Conservation (phyloP, 202 grass and related monocot genomes). For the Eragrostis tef region DNA sequence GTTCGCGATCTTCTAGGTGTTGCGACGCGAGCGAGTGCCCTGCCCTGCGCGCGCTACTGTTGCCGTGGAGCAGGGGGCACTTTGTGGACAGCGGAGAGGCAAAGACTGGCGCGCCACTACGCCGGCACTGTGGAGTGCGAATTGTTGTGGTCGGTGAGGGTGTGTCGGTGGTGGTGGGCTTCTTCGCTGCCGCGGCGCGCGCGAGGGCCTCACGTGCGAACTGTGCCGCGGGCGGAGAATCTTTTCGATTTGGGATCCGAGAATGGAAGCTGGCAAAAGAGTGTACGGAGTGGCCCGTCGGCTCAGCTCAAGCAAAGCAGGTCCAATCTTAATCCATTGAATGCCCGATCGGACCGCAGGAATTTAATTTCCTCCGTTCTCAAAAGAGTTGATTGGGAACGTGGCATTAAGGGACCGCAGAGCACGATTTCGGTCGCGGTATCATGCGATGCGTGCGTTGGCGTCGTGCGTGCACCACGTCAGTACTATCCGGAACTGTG, state of each 20-base stretch:
- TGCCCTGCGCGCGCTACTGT: background rate
- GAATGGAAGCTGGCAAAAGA: background rate
- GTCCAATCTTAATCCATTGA: background rate
- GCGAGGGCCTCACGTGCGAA: slow-evolving; percentile 4
- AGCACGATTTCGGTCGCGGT: background rate
- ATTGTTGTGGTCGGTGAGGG: background rate
- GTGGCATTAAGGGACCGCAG: too few relatives aligned
- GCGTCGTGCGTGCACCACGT: background rate
- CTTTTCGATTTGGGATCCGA: slow-evolving; percentile 13
- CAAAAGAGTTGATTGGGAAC: too few relatives aligned
- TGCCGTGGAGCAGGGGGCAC: too few relatives aligned
- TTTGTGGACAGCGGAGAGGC: too few relatives aligned
- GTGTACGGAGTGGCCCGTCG: background rate
- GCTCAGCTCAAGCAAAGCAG: background rate
- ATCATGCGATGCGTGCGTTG: background rate
- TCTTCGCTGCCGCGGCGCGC: background rate
- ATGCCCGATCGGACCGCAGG: background rate
- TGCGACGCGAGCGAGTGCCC: background rate
- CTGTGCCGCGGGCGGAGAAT: slow-evolving; percentile 34
- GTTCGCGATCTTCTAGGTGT: background rate
- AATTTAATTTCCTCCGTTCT: background rate
- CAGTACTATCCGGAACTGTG: too few relatives aligned
- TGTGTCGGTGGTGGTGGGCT: slow-evolving; percentile 40
- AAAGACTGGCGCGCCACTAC: too few relatives aligned
- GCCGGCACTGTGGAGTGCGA: too few relatives aligned